These are phyloP conservation scores for Talaromyces pinophilus DNA, from an alignment of 2,329 filamentous ascomycete species.

Conservation along the genomic window DNA sequence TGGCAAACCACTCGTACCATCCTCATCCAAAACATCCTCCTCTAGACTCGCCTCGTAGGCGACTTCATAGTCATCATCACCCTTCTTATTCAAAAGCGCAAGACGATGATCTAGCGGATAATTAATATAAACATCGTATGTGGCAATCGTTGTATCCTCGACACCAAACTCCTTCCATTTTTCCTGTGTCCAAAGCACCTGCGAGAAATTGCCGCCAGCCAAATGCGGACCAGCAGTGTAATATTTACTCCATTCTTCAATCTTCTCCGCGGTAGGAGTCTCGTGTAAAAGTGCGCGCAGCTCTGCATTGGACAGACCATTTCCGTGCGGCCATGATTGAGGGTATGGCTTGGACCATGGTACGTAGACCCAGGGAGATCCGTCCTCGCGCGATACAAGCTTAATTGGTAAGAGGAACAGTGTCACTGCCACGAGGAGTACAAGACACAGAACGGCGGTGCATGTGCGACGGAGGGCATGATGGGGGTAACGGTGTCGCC, in stretches of 20 bases:
- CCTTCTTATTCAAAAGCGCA: conserved; percentile 60
- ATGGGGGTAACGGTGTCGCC: conserved; percentile 46
- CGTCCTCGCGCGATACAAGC: conserved; percentile 41
- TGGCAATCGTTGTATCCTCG: conserved; percentile 56
- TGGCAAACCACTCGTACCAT: conserved; percentile 71
- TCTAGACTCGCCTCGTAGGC: conserved; percentile 77
- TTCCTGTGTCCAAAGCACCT: conserved; percentile 74
- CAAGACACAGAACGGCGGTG: conserved; percentile 40
- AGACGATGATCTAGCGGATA: conserved; percentile 72
- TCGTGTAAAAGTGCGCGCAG: conserved; percentile 56
- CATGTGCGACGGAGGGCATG: conserved; percentile 46
- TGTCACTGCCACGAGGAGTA: conserved; percentile 42
- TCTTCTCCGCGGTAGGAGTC: conserved; percentile 58
- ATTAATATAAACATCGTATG: conserved; percentile 78
- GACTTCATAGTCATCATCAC: conserved; percentile 51
- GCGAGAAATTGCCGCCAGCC: conserved; percentile 74
- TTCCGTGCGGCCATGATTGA: conserved; percentile 45
- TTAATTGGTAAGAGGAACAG: conserved; percentile 46
- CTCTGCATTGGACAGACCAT: conserved; percentile 55
- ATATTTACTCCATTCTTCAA: conserved; percentile 73
- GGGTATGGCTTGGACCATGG: conserved; percentile 44
- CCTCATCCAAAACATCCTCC: conserved; percentile 82
- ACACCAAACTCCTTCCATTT: conserved; percentile 73
- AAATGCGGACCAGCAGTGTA: conserved; percentile 76
- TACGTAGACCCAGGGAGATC: conserved; percentile 43